Percentiles rank a stretch among this genome's conserved stretches.
These are phyloP conservation scores for Chenopodium formosanum DNA, from an alignment of 148 eudicot genomes.

Conservation along the genomic window DNA sequence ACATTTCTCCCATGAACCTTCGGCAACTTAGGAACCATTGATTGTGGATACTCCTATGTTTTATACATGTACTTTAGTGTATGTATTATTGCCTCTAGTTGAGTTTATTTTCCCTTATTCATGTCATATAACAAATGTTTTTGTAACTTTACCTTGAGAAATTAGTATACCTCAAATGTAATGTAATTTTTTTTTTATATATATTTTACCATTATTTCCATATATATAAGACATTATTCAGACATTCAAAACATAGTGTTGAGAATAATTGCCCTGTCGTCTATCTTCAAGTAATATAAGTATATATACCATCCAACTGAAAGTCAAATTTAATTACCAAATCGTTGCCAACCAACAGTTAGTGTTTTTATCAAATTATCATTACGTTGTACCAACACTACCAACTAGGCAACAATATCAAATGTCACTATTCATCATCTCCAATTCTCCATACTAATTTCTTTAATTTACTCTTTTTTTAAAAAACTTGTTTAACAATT, in stretches of 20 bases:
- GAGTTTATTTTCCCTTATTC: not conserved
- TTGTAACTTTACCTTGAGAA: conserved; percentile 11
- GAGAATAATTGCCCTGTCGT: not conserved
- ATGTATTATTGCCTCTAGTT: not conserved
- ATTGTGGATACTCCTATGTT: not conserved
- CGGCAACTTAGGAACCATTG: conserved; percentile 63
- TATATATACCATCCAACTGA: no score
- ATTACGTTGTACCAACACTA: no score
- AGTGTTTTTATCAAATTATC: no score
- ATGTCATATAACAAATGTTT: not conserved
- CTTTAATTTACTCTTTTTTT: no score
- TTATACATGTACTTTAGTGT: not conserved
- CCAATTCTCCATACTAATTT: no score
- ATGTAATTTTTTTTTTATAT: not conserved
- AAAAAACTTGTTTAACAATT: no score
- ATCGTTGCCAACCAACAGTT: no score
- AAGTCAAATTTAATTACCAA: not conserved
- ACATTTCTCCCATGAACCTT: conserved; percentile 74
- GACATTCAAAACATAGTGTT: not conserved
- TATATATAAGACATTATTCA: no score
- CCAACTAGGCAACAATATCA: no score
- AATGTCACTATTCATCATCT: no score
- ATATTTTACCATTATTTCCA: no score
- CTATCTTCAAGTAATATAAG: no score
- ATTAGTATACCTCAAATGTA: not conserved